Base-by-base conservation (phyloP, 495 filamentous ascomycete species). In the Tuber calosporum region DNA sequence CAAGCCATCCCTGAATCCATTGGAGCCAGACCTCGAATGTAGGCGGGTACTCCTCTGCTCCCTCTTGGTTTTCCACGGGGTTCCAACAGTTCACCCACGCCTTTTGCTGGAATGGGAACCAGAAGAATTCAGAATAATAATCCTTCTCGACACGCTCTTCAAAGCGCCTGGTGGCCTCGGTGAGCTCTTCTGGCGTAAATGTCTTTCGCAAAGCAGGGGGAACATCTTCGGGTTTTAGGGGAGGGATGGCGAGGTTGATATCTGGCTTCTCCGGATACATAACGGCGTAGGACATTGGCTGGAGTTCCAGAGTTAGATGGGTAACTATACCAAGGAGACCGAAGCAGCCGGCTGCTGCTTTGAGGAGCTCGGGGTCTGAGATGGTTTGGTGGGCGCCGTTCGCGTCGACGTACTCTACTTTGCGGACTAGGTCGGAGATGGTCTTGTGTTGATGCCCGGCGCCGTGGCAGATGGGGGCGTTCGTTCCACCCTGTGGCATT, bases 321-420 rank as follows among this genome's bases (percentile, higher is more conserved):
- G 86, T 88, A 17, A 88, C 82, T 58, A 87, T 80, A 72, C 75
- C 86, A 41, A 87, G 80, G n/a, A 88, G 82, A 15, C 86, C 86
- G 71, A 87, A 87, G 41, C 83, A 82, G 19, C 86, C 86, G 40
- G 84, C 84, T 1, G 85, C 86, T 38, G 85, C 85, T 58, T 79
- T 77, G 68, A 87, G 75, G 13, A 83, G 80, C 13, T 76, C 69
- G 53, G 82, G 76, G 42, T 86, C 82, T 70, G 82, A 79, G 38
- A 87, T 82, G 3, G 72, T 75, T 34, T 83, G 85, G 41, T 82
- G 72, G n/a, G 83, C 77, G 38, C 86, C 86, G 69, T 87, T 84
- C 17, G 75, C 81, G 72, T 87, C 86, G 8, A 87, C 84, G 71
- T 87, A 87, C 68, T 86, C 84, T 53, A 87, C 82, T 39, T 79